Base-by-base conservation (phyloP, 2,329 filamentous ascomycete species). In the Botryosphaeria dothidea region DNA sequence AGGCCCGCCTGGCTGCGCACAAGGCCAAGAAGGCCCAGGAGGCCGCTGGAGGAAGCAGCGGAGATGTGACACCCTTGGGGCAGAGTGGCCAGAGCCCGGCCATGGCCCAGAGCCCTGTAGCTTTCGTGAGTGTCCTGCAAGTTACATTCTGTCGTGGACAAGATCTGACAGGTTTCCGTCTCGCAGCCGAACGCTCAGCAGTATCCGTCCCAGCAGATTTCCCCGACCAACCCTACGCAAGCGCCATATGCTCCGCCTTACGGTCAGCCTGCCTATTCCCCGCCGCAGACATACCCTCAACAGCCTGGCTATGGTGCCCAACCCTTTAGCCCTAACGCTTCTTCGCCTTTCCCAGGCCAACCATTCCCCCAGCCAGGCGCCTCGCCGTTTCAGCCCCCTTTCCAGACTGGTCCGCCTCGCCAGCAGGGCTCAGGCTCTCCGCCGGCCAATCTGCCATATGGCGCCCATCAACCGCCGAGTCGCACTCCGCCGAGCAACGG, bases 1-100 rank as follows among this genome's bases (percentile, higher is more conserved):
- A 94, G 82, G 88, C 88, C 78, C 86, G 93, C 61, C 79, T 96
- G 65, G 91, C 90, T 8, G 91, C 91, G 71, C 91, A 91, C 75
- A 90, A 90, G 69, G 89, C 88, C 5, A 88, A 87, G 73, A 85
- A 86, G 66, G 87, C 86, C 19, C 86, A 89, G 61, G 84, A 86
- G 69, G 82, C 83, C 69, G 83, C 63, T 38, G 67, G 64, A 41
- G 64, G 64, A 36, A 69, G 66, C 57, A 69, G 67, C 45, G 84
- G 81, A 66, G 86, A 85, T 67, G 85, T 82, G 52, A 87, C 87
- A 1, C 85, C 86, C 8, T 75, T 81, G 65, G 62, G 51, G 29
- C 62, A 58, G 21, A 80, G 79, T 67, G 76, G 79, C 19, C 81
- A 83, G 65, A 86, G 83, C 73, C 82, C 84, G 52, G 80, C 76